Evolutionary conservation across 495 filamentous ascomycete genomes (phyloP), one percentile per base, ranked within the genome.

Genomic region (Aspergillus sclerotioniger): DNA sequence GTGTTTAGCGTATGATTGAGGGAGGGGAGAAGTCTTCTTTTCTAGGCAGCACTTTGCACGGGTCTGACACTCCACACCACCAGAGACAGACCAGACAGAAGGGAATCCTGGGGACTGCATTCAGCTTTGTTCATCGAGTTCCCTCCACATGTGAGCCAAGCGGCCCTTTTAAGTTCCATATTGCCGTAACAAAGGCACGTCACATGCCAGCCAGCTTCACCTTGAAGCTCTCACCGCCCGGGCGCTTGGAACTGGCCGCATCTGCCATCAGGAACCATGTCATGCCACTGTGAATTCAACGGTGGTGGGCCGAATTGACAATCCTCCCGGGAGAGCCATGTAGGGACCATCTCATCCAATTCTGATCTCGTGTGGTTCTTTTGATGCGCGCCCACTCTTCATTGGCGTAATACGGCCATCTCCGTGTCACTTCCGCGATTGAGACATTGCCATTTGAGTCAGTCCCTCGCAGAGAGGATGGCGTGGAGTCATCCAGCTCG

Each of bases 401-500:
- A 17, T 31, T 35, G 53, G 43, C 53, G 32, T 21, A 54, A 9
- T n/a, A 10, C 46, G 37, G 2, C 39, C 20, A 13, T 55, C 57
- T 57, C 53, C 51, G 60, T 62, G 63, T 60, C 50, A 46, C 45
- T 8, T 29, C 54, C 35, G 39, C 62, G 52, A 57, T 61, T 25
- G n/a, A 53, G 56, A 57, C 44, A 70, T 15, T 50, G 46, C 19
- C 3, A 29, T 37, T 33, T 37, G 37, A 41, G 37, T 50, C 47
- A 67, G 65, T 50, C 33, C 28, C 37, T 31, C 49, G 60, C 60
- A 55, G 62, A 61, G 61, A 64, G 72, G 56, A 77, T 76, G 75
- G 62, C 62, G 61, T 66, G 61, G 60, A 71, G 63, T 67, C 64
- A 65, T 67, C 59, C 68, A 65, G 66, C 68, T 56, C 64, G 69